Base-by-base conservation (phyloP, 2,329 filamentous ascomycete species). In the Aspergillus amoenus region DNA sequence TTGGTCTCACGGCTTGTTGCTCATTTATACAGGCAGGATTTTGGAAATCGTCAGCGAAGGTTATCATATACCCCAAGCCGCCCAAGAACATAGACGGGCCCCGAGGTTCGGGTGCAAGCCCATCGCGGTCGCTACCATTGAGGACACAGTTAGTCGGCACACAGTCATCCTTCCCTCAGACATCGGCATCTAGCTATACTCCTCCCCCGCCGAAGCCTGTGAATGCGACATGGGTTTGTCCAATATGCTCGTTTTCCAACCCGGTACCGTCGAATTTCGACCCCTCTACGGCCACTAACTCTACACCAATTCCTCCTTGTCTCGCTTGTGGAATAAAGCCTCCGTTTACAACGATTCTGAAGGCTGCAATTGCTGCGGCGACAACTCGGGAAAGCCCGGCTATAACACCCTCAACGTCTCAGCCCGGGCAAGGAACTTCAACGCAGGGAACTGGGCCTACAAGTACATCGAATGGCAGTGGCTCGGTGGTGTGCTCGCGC, bases 231-330 rank as follows among this genome's bases (percentile, higher is more conserved):
- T 97, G 93, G 93, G 88, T 97, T 18, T 97, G 93, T 77, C 89
- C 90, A 2, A 97, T 97, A 68, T 97, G 93, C 80, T 93, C 90
- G 64, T 95, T 96, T 70, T 93, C 93, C 9, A 97, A 97, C 68
- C 88, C 91, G 0, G 87, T 97, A 1, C 93, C 94, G 0, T 90
- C 90, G 39, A 97, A 96, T 72, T 97, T 97, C 71, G 93, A 97
- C 67, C 90, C 92, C 0, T 82, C 87, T 1, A 87, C 88, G 2
- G 91, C 91, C 8, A 94, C 85, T 60, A 84, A 87, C 18, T 86
- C 91, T 61, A 96, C 90, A 5, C 88, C 88, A 8, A 77, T 96
- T 21, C 89, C 93, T 3, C 91, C 93, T 64, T 99, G 94, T 70
- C 79, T 96, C 53, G 89, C 92, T 5, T 99, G 94, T 71, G 94